These are phyloP conservation scores for Annulohypoxylon moriforme DNA, from an alignment of 495 filamentous ascomycete genomes.

Conservation along the genomic window DNA sequence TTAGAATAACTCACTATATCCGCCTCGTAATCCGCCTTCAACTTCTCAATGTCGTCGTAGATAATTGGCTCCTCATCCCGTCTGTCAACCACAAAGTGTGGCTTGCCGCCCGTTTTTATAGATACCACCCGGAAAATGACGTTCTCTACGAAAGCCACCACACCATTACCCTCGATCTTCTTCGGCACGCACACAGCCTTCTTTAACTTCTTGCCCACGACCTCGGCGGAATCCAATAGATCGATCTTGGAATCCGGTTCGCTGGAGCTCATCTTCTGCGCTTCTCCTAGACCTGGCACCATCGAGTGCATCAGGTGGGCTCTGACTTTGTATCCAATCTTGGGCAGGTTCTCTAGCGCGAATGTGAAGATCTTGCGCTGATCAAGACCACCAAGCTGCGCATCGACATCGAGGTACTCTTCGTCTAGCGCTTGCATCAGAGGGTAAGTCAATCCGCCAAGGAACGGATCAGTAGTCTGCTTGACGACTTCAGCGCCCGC, in stretches of 20 bases:
- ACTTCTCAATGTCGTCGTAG: slow-evolving; percentile 75
- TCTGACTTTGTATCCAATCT: slow-evolving; percentile 74
- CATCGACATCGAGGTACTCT: slow-evolving; percentile 86
- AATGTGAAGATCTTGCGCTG: slow-evolving; percentile 91
- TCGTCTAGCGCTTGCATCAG: slow-evolving; percentile 93
- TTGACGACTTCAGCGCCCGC: slow-evolving; percentile 95
- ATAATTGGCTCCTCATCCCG: slow-evolving; percentile 77
- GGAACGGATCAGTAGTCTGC: slow-evolving; percentile 77
- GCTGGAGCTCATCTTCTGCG: slow-evolving; percentile 71
- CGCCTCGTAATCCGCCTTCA: slow-evolving; percentile 81
- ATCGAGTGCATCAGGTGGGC: slow-evolving; percentile 93
- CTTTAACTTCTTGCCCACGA: slow-evolving; percentile 79
- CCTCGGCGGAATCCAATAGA: slow-evolving; percentile 79
- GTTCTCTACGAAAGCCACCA: slow-evolving; percentile 84
- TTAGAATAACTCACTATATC: slow-evolving; percentile 73
- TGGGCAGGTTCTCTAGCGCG: slow-evolving; percentile 79
- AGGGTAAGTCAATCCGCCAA: slow-evolving; percentile 87
- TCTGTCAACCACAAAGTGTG: slow-evolving; percentile 66
- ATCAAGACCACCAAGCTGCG: slow-evolving; percentile 82
- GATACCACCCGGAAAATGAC: slow-evolving; percentile 78
- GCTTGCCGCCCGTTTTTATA: slow-evolving; percentile 59
- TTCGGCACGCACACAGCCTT: slow-evolving; percentile 82
- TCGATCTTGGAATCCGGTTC: slow-evolving; percentile 88
- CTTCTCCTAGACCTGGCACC: slow-evolving; percentile 85
- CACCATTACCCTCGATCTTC: slow-evolving; percentile 84